phyloP scores from a whole-genome alignment of 1,284 basidiomycete genomes.

The Austroboletus olivaceoglutinosus region DNA sequence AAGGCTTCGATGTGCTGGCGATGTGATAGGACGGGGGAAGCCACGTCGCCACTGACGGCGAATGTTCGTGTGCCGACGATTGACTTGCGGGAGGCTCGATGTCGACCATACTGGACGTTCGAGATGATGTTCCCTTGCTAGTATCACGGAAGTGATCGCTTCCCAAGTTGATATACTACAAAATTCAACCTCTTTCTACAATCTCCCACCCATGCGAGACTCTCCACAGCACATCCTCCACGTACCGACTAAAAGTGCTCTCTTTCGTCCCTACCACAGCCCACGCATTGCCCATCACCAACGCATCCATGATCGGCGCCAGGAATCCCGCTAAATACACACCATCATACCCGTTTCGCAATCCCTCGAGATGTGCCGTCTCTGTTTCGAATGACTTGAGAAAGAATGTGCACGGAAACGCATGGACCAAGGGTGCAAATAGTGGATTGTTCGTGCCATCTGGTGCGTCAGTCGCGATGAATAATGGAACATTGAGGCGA shows the following conservation, averaged over 20 bases:
- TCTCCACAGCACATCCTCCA: constrained; percentile 65
- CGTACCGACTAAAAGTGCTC: constrained; percentile 73
- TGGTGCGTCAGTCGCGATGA: constrained; percentile 66
- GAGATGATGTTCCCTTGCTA: too few species aligned
- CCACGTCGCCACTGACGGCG: constrained; percentile 1
- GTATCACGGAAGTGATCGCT: too few species aligned
- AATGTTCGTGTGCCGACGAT: too few species aligned
- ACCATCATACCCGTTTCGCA: constrained; percentile 55
- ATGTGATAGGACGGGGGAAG: constrained; percentile 14
- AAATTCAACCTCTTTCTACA: constrained; percentile 43
- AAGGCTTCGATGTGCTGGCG: neutral
- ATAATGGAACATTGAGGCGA: constrained; percentile 61
- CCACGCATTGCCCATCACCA: constrained; percentile 58
- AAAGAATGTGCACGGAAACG: constrained; percentile 72
- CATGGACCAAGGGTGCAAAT: constrained; percentile 48
- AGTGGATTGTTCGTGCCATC: constrained; percentile 45
- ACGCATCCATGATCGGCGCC: constrained; percentile 65
- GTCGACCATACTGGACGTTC: too few species aligned
- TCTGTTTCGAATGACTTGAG: constrained; percentile 53
- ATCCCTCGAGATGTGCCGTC: constrained; percentile 37
- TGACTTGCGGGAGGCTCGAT: too few species aligned
- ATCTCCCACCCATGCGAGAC: constrained; percentile 54
- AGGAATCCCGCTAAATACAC: constrained; percentile 50
- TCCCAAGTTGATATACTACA: too few species aligned
- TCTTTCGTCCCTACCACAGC: constrained; percentile 63